A percentile compares a stretch with the other conserved stretches of the same genome.
Conservation (phyloP, 495 filamentous ascomycete genomes). For the Tuber calosporum region DNA sequence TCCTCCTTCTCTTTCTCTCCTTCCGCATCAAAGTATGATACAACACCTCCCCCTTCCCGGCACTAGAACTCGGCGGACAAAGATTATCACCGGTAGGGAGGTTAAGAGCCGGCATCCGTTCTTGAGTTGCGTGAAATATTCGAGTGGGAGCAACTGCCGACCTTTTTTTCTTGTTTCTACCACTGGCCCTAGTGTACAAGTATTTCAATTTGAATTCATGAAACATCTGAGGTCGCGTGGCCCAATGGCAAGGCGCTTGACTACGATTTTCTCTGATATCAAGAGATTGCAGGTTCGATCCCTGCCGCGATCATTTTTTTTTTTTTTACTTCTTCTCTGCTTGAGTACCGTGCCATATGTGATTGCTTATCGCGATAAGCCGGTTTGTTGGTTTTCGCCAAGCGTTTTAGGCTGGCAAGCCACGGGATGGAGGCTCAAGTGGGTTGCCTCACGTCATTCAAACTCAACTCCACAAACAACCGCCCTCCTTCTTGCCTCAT, state of each 20-base stretch:
- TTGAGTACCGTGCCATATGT: too few relatives aligned
- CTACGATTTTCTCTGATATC: conserved; percentile 47
- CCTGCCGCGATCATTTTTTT: conserved; percentile 33
- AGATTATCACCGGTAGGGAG: too few relatives aligned
- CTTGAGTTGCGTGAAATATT: too few relatives aligned
- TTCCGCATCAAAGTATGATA: too few relatives aligned
- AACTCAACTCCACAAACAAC: neutral
- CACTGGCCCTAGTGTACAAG: neutral
- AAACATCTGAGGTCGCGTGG: conserved; percentile 43
- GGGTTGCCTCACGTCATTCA: neutral
- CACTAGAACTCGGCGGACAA: too few relatives aligned
- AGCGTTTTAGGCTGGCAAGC: neutral
- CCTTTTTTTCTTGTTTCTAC: too few relatives aligned
- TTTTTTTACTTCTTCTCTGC: neutral
- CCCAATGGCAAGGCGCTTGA: conserved; percentile 69
- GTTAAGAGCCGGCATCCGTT: too few relatives aligned
- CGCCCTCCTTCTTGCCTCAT: neutral
- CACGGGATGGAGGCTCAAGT: neutral
- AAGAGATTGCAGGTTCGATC: conserved; percentile 40
- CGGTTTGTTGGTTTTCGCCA: neutral
- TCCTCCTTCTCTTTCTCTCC: too few relatives aligned
- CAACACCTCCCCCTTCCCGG: too few relatives aligned
- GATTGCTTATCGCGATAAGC: neutral
- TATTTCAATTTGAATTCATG: neutral
- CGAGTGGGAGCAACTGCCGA: too few relatives aligned